These are phyloP conservation scores for Nicotiana obtusifolia DNA, from an alignment of 257 asterid genomes.

Conservation along the genomic window DNA sequence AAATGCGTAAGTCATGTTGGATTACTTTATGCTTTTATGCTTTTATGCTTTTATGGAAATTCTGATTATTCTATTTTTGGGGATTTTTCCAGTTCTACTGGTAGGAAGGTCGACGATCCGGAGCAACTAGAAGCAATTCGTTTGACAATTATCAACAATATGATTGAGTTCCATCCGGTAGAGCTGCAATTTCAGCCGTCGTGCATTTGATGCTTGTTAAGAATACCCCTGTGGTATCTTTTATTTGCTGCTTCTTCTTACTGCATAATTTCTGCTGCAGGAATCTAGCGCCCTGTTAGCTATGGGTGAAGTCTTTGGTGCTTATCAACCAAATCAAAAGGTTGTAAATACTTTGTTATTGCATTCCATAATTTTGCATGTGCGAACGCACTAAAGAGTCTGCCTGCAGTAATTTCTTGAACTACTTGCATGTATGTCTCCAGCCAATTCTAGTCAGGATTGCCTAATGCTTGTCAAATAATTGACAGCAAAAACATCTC, in stretches of 20 bases:
- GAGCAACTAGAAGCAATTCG: slow-evolving; percentile 98
- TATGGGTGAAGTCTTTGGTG: slow-evolving; percentile 88
- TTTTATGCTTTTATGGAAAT: neutral
- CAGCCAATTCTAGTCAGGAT: neutral
- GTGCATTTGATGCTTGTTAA: slow-evolving; percentile 4
- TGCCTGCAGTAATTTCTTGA: neutral
- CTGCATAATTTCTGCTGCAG: slow-evolving; percentile 36
- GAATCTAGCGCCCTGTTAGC: slow-evolving; percentile 90
- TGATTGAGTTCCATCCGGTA: slow-evolving; percentile 96
- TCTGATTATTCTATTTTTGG: slow-evolving; percentile 2
- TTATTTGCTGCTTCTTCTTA: slow-evolving; percentile 11
- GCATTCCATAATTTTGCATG: neutral
- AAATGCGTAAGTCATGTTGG: slow-evolving; percentile 53
- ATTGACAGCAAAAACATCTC: neutral
- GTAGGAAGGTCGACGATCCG: slow-evolving; percentile 86
- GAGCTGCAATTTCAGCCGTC: slow-evolving; percentile 6
- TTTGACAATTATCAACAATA: slow-evolving; percentile 85
- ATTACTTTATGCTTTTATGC: neutral
- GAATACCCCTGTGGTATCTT: slow-evolving; percentile 11
- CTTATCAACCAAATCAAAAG: slow-evolving; percentile 44
- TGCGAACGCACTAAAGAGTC: neutral
- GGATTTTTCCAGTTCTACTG: slow-evolving; percentile 57
- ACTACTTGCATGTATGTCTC: neutral
- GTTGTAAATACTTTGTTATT: slow-evolving; percentile 27
- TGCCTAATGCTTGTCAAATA: neutral